These are phyloP conservation scores for Candida piceae DNA, from an alignment of 805 yeast genomes.

Conservation along the genomic window DNA sequence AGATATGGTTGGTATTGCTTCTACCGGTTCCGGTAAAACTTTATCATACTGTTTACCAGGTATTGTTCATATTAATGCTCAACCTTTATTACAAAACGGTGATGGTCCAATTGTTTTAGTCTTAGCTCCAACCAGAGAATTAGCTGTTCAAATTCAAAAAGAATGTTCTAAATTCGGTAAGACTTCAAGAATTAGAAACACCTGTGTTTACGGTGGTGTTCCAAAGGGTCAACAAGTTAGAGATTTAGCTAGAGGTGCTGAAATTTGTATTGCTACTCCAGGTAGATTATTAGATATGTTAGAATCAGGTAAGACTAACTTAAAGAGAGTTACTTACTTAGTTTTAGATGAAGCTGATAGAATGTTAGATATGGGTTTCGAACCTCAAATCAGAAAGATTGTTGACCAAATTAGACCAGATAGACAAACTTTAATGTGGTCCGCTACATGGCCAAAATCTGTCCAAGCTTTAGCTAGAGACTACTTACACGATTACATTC, in stretches of 20 bases:
- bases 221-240: constrained; percentile 97
- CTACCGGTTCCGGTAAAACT: constrained; percentile 99
- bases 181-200: constrained; percentile 89
- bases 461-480: constrained; percentile 91
- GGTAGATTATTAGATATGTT: constrained; percentile 98
- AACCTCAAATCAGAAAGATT: constrained; percentile 98
- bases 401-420: constrained; percentile 96
- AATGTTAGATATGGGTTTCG: constrained; percentile 99
- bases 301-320: constrained; percentile 90
- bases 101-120: constrained; percentile 97
- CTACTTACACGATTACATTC: constrained; percentile 87
- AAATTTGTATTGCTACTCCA: constrained; percentile 96
- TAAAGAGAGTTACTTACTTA: constrained; percentile 92
- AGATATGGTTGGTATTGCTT: constrained; percentile 98
- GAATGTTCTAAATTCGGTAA: constrained; percentile 95
- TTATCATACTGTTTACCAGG: constrained; percentile 95
- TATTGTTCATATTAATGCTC: constrained; percentile 97
- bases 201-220: constrained; percentile 99
- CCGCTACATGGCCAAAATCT: constrained; percentile 99
- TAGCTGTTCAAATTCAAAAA: constrained; percentile 94
- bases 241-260: constrained; percentile 92
- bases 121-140: constrained; percentile 97
- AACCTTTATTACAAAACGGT: constrained; percentile 86
- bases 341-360: constrained; percentile 99
- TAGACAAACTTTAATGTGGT: constrained; percentile 99